Evolutionary conservation across 805 yeast genomes (phyloP).

Genomic region (Metschnikowia santaceciliae): DNA sequence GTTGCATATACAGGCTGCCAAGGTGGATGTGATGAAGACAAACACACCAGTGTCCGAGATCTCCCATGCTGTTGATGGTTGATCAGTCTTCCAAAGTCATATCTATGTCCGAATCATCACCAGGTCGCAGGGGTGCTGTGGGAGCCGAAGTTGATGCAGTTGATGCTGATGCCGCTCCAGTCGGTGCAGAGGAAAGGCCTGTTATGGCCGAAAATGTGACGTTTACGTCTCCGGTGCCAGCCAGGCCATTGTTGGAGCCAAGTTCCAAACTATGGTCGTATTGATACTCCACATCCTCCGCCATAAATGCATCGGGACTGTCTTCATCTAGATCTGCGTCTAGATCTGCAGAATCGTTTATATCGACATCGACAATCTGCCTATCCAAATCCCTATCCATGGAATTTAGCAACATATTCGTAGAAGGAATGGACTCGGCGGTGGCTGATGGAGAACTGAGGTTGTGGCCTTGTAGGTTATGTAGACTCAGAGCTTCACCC

Average conservation of each 20-base stretch:
- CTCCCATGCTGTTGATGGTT: background rate
- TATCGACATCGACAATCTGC: slow-evolving; percentile 21
- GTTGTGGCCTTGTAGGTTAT: background rate
- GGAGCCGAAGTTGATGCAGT: slow-evolving; percentile 13
- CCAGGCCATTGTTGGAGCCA: slow-evolving; percentile 9
- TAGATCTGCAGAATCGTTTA: slow-evolving; percentile 17
- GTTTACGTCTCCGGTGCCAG: slow-evolving; percentile 8
- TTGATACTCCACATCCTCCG: slow-evolving; percentile 45
- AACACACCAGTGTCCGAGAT: background rate
- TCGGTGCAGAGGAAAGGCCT: slow-evolving; percentile 4
- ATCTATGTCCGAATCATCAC: slow-evolving; percentile 37
- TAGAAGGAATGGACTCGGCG: background rate
- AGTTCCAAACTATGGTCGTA: slow-evolving; percentile 29
- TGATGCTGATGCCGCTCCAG: slow-evolving; percentile 1
- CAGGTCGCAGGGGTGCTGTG: slow-evolving; percentile 14
- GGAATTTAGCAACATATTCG: background rate
- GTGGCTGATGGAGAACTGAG: background rate
- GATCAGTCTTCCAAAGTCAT: slow-evolving; percentile 40
- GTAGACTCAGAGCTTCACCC: slow-evolving; percentile 2
- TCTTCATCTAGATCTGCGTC: slow-evolving; percentile 27
- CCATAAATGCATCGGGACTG: slow-evolving; percentile 44
- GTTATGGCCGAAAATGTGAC: slow-evolving; percentile 7
- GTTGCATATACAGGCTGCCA: slow-evolving; percentile 71
- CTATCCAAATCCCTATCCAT: slow-evolving; percentile 17
- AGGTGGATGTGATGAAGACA: slow-evolving; percentile 61